A percentile compares a stretch with the other conserved stretches of the same genome.
phyloP scores from a whole-genome alignment of 2,329 filamentous ascomycete genomes.

The Aspergillus transmontanensis region DNA sequence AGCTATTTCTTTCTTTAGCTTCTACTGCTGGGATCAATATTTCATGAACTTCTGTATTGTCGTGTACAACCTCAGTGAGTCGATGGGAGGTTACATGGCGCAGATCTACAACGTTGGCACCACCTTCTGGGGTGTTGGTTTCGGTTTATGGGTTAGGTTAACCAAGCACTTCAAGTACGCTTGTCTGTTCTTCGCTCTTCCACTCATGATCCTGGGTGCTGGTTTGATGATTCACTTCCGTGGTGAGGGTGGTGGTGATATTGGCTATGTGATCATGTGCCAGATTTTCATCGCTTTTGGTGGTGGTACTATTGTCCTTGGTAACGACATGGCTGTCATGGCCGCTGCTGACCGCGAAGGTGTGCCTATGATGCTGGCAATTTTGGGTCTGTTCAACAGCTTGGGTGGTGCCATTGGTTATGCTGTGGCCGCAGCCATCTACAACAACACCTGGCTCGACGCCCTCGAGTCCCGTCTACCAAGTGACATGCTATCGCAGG shows the following conservation, averaged over 20 bases:
- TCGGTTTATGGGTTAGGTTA: slow-evolving; percentile 53
- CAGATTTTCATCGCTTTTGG: slow-evolving; percentile 59
- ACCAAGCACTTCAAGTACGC: slow-evolving; percentile 57
- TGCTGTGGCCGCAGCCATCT: slow-evolving; percentile 50
- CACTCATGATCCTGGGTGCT: slow-evolving; percentile 54
- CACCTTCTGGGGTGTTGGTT: slow-evolving; percentile 53
- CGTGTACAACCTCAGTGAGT: slow-evolving; percentile 50
- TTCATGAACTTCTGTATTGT: slow-evolving; percentile 58
- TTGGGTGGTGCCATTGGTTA: slow-evolving; percentile 40
- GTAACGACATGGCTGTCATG: slow-evolving; percentile 62
- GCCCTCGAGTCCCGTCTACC: slow-evolving; percentile 52
- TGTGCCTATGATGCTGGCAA: slow-evolving; percentile 49
- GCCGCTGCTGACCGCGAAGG: slow-evolving; percentile 57
- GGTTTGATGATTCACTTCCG: slow-evolving; percentile 62
- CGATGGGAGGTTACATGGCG: slow-evolving; percentile 49
- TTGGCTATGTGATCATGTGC: slow-evolving; percentile 57
- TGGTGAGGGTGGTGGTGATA: slow-evolving; percentile 44
- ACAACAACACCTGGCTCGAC: slow-evolving; percentile 58
- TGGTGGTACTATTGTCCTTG: slow-evolving; percentile 57
- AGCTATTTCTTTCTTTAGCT: slow-evolving; percentile 52
- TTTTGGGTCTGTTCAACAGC: slow-evolving; percentile 38
- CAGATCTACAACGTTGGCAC: slow-evolving; percentile 59
- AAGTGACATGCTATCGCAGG: slow-evolving; percentile 20
- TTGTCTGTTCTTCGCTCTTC: slow-evolving; percentile 54
- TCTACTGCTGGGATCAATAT: slow-evolving; percentile 57